phyloP scores from a whole-genome alignment of 345 rosid genomes.

The rapeseed (Brassica napus) region DNA sequence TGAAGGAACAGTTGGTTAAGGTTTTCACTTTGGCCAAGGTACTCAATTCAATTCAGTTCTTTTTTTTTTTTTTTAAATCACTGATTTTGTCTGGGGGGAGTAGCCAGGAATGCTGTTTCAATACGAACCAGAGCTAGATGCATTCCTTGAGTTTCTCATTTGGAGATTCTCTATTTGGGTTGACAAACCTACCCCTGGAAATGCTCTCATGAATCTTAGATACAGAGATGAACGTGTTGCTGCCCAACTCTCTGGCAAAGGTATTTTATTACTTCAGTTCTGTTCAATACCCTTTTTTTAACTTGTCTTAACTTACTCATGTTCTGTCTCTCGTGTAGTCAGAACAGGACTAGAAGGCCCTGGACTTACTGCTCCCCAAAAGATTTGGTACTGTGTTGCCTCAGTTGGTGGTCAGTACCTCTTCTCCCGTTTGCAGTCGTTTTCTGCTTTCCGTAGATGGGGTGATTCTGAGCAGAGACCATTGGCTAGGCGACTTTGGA shows the following conservation, averaged over 20 bases:
- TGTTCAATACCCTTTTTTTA: background rate
- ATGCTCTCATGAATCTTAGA: slow-evolving; percentile 87
- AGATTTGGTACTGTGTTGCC: slow-evolving; percentile 88
- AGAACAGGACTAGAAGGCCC: slow-evolving; percentile 97
- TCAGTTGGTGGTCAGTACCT: slow-evolving; percentile 94
- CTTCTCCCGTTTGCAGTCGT: slow-evolving; percentile 85
- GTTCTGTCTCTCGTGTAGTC: slow-evolving; percentile 43
- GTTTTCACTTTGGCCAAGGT: slow-evolving; percentile 95
- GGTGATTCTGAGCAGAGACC: slow-evolving; percentile 98
- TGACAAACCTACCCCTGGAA: slow-evolving; percentile 99
- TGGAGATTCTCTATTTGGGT: slow-evolving; percentile 99
- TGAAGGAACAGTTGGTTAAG: slow-evolving; percentile 91
- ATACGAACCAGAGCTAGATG: slow-evolving; percentile 98
- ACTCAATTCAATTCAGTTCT: background rate
- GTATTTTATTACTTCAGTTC: slow-evolving; percentile 37
- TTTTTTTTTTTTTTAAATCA: background rate
- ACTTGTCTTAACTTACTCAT: background rate
- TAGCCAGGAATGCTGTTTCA: slow-evolving; percentile 99
- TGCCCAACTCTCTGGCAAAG: slow-evolving; percentile 45
- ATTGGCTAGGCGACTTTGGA: slow-evolving; percentile 78
- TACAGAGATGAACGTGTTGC: slow-evolving; percentile 78
- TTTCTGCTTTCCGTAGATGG: slow-evolving; percentile 98
- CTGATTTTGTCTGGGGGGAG: background rate
- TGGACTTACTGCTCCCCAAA: slow-evolving; percentile 80
- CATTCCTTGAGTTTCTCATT: slow-evolving; percentile 98